Conservation (phyloP, 306 rosid genomes). For the Sophora flavescens region DNA sequence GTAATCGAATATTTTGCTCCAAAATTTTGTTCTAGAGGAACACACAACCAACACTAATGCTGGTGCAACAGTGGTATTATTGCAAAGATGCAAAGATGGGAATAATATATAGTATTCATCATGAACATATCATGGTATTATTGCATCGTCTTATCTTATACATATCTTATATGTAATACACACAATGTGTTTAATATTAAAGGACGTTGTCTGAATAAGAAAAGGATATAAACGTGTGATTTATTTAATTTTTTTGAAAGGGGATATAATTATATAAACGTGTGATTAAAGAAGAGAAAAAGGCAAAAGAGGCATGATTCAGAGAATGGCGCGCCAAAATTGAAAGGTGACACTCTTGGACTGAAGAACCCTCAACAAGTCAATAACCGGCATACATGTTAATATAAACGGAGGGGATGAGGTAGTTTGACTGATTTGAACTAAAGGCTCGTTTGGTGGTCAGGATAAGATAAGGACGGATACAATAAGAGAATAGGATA, state of each 20-base stretch:
- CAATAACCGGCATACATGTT: constrained; percentile 1
- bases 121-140: constrained; percentile 23
- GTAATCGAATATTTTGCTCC: constrained; percentile 12
- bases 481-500: too few relatives aligned
- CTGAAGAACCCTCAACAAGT: constrained; percentile 18
- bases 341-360: constrained; percentile 42
- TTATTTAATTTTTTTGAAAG: too few relatives aligned
- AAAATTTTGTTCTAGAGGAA: constrained; percentile 7
- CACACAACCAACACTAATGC: constrained; percentile 12
- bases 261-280: too few relatives aligned
- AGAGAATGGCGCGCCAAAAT: constrained; percentile 30
- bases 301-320: constrained; percentile 2
- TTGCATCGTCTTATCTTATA: constrained; percentile 39
- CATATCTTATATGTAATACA: constrained; percentile 34
- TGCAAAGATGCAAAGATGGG: constrained; percentile 10
- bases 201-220: constrained; percentile 3
- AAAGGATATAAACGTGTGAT: constrained; percentile 39
- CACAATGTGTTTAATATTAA: background rate
- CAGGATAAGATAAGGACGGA: too few relatives aligned
- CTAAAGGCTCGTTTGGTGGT: too few relatives aligned
- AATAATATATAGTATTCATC: constrained; percentile 39
- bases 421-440: too few relatives aligned
- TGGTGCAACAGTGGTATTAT: constrained; percentile 48
- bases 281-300: constrained; percentile 31
- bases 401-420: too few relatives aligned